phyloP scores from a whole-genome alignment of 2,329 filamentous ascomycete species.

The Torrubiella hemipterigena region DNA sequence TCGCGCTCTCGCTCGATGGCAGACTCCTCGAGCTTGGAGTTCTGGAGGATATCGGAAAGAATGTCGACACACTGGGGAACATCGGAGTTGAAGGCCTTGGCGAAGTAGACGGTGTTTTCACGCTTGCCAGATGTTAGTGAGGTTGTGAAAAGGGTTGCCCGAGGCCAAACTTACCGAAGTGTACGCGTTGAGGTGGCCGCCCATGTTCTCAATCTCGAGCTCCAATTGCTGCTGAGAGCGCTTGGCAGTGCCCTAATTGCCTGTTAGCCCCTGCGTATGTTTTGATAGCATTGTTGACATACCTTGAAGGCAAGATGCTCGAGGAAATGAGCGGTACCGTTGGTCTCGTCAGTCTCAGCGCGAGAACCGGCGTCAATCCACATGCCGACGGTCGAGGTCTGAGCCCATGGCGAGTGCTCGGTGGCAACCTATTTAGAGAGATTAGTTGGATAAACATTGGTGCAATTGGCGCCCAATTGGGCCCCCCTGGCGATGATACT shows the following conservation, averaged over 20 bases:
- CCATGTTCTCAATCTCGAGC: slow-evolving; percentile 99
- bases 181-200: slow-evolving; percentile 97
- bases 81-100: slow-evolving; percentile 97
- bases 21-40: slow-evolving; percentile 89
- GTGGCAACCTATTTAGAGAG: slow-evolving; percentile 65
- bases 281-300: slow-evolving; percentile 20
- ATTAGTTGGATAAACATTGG: slow-evolving; percentile 15
- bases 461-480: slow-evolving; percentile 25
- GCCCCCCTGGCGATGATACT: slow-evolving; percentile 19
- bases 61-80: slow-evolving; percentile 96
- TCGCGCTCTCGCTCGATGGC: slow-evolving; percentile 97
- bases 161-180: slow-evolving; percentile 70
- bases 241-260: slow-evolving; percentile 69
- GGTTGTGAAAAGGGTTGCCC: slow-evolving; percentile 9
- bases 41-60: slow-evolving; percentile 96
- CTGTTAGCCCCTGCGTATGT: no score
- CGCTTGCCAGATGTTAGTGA: slow-evolving; percentile 43
- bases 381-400: slow-evolving; percentile 95
- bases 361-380: slow-evolving; percentile 99
- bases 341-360: slow-evolving; percentile 96
- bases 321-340: slow-evolving; percentile 98
- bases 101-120: slow-evolving; percentile 99
- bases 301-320: slow-evolving; percentile 99
- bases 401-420: slow-evolving; percentile 94
- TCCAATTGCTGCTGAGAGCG: slow-evolving; percentile 95